phyloP scores from a whole-genome alignment of 208 protist genomes.

The Trypanosoma mega region DNA sequence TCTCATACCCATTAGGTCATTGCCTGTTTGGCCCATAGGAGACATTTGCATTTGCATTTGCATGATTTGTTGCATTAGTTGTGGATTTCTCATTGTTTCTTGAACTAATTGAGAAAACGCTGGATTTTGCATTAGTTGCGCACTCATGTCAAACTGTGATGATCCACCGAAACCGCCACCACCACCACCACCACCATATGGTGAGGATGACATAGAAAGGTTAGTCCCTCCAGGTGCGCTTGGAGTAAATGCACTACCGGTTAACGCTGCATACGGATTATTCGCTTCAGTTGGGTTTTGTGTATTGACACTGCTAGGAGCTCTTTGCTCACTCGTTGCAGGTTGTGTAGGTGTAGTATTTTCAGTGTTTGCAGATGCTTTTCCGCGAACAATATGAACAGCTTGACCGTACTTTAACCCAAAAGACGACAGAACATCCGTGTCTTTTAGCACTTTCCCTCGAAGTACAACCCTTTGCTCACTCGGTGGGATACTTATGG shows the following conservation, averaged over 20 bases:
- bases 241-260: slow-evolving; percentile 38
- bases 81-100: slow-evolving; percentile 55
- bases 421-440: slow-evolving; percentile 58
- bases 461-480: slow-evolving; percentile 83
- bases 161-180: background rate
- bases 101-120: slow-evolving; percentile 61
- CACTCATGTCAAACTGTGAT: slow-evolving; percentile 20
- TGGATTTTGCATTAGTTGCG: slow-evolving; percentile 69
- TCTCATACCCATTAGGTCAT: slow-evolving; percentile 20
- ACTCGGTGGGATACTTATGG: slow-evolving; percentile 67
- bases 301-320: slow-evolving; percentile 13
- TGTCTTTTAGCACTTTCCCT: slow-evolving; percentile 88
- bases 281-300: slow-evolving; percentile 10
- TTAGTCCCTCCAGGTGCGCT: background rate
- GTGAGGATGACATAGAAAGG: background rate
- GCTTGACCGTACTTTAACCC: slow-evolving; percentile 80
- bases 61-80: slow-evolving; percentile 64
- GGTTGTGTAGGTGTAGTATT: slow-evolving; percentile 15
- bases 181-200: background rate
- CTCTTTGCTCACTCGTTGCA: slow-evolving; percentile 2
- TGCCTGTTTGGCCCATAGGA: slow-evolving; percentile 30
- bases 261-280: slow-evolving; percentile 75
- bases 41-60: slow-evolving; percentile 34
- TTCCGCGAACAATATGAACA: slow-evolving; percentile 84
- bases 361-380: slow-evolving; percentile 29